These are phyloP conservation scores for Beauveria rudraprayagi DNA, from an alignment of 2,329 filamentous ascomycete genomes.

Conservation along the genomic window DNA sequence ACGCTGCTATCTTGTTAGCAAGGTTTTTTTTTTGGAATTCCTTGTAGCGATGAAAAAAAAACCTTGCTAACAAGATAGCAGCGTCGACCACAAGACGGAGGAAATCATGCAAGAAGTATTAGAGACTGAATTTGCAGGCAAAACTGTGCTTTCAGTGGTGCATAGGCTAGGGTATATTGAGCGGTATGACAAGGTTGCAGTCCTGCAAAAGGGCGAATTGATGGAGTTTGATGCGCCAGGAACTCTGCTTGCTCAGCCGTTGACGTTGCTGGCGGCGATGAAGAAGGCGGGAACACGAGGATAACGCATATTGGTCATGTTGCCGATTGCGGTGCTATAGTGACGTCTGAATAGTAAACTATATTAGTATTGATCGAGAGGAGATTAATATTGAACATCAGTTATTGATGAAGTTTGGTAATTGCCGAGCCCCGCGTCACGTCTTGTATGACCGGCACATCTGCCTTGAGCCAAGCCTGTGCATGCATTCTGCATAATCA, in stretches of 20 bases:
- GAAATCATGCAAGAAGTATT: conserved; percentile 26
- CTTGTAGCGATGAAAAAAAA: background rate
- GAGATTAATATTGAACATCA: too few relatives aligned
- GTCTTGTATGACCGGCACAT: too few relatives aligned
- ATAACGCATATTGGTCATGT: too few relatives aligned
- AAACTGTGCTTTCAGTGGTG: conserved; percentile 42
- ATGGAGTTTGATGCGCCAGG: conserved; percentile 1
- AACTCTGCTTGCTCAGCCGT: background rate
- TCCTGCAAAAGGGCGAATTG: conserved; percentile 41
- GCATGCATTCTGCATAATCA: background rate
- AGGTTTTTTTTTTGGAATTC: background rate
- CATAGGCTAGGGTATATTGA: conserved; percentile 39
- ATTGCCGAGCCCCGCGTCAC: too few relatives aligned
- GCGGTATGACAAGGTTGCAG: conserved; percentile 50
- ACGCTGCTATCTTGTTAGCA: too few relatives aligned
- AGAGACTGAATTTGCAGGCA: conserved; percentile 24
- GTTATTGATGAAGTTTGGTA: too few relatives aligned
- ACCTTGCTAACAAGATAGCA: conserved; percentile 10
- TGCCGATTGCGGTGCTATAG: too few relatives aligned
- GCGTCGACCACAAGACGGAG: conserved; percentile 27
- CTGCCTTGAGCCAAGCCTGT: too few relatives aligned
- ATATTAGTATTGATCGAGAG: too few relatives aligned
- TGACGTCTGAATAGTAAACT: too few relatives aligned
- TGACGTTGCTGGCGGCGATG: conserved; percentile 1
- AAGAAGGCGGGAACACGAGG: background rate